phyloP scores from a whole-genome alignment of 78 protist species.

The Pelomyxa schiedti region DNA sequence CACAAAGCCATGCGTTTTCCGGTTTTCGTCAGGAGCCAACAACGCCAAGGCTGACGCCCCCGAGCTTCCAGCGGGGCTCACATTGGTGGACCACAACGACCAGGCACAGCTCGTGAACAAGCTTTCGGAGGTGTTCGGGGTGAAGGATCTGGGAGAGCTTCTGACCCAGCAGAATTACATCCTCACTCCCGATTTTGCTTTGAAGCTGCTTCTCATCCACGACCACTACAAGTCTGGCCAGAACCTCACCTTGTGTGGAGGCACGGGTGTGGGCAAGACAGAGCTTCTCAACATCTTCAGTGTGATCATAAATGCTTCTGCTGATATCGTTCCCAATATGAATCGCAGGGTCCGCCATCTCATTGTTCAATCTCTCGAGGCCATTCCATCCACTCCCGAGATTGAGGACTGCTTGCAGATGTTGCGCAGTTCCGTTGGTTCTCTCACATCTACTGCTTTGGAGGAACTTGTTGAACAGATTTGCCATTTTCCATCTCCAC shows the following conservation, averaged over 20 bases:
- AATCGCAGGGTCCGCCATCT: neutral
- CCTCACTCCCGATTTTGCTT: constrained; percentile 6
- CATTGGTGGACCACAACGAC: too few species aligned
- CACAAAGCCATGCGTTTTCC: too few species aligned
- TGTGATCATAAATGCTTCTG: neutral
- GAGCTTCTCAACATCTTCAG: constrained; percentile 2
- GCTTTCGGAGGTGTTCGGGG: too few species aligned
- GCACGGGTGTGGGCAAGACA: constrained; percentile 5
- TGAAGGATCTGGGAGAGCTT: too few species aligned
- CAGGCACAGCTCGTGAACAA: too few species aligned
- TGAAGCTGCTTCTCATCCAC: constrained; percentile 1
- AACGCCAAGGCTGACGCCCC: too few species aligned
- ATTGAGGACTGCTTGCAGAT: neutral
- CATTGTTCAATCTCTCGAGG: neutral
- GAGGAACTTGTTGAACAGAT: too few species aligned
- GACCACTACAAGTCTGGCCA: neutral
- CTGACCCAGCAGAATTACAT: neutral
- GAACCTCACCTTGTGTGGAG: neutral
- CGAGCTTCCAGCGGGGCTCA: too few species aligned
- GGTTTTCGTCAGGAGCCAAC: too few species aligned
- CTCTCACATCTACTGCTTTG: neutral
- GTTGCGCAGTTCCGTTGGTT: neutral
- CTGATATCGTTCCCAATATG: neutral
- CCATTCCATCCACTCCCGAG: neutral
- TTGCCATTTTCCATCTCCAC: too few species aligned